These are phyloP conservation scores for Dendrocalamus latiflorus DNA, from an alignment of 202 grass and related monocot genomes.

Conservation along the genomic window DNA sequence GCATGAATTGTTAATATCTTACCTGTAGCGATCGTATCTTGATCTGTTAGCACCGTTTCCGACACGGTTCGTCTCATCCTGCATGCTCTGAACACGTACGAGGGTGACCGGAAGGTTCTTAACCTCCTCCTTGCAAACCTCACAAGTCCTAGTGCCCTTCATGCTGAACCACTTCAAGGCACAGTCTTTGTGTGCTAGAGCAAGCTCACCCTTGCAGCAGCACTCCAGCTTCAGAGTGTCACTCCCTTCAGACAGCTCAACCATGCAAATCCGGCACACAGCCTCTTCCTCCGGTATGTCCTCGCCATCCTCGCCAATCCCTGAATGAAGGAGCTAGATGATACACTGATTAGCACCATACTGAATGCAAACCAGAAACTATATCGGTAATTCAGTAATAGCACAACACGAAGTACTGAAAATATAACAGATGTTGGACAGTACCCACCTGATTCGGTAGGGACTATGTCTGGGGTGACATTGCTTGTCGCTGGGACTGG, in stretches of 20 bases:
- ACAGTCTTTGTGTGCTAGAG: constrained; percentile 68
- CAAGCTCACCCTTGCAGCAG: constrained; percentile 80
- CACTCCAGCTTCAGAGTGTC: constrained; percentile 77
- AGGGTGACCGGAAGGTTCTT: constrained; percentile 87
- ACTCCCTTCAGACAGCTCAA: constrained; percentile 64
- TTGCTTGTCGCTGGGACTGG: constrained; percentile 5
- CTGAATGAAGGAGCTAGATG: constrained; percentile 21
- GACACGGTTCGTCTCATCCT: background rate
- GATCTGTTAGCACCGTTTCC: background rate
- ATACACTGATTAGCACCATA: background rate
- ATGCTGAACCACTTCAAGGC: constrained; percentile 93
- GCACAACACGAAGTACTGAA: background rate
- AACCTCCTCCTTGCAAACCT: constrained; percentile 87
- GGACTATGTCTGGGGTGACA: constrained; percentile 27
- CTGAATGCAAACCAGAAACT: background rate
- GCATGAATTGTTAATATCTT: background rate
- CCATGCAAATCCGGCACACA: constrained; percentile 92
- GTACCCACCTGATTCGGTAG: constrained; percentile 46
- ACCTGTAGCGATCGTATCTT: constrained; percentile 41
- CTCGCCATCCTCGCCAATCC: constrained; percentile 36
- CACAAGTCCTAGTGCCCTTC: constrained; percentile 69
- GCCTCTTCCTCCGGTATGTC: constrained; percentile 93
- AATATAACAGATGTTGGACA: background rate
- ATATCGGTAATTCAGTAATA: background rate
- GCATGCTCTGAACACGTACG: constrained; percentile 45